phyloP scores from a whole-genome alignment of 2,329 filamentous ascomycete species.

The Ceratocystis albifundus region DNA sequence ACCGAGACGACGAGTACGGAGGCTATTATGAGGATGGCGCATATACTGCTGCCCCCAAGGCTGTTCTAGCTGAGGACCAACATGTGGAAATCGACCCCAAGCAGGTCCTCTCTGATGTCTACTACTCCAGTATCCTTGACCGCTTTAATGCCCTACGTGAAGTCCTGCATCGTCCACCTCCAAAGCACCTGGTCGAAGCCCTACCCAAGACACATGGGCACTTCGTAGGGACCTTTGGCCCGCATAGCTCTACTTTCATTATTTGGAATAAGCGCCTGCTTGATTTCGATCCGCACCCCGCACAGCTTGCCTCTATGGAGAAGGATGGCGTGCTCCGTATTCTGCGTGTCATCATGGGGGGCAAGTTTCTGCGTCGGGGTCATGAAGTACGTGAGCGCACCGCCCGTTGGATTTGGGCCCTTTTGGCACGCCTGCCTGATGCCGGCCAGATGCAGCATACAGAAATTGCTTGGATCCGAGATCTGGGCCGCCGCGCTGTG shows the following conservation, averaged over 20 bases:
- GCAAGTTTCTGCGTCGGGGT: slow-evolving; percentile 51
- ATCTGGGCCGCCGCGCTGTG: slow-evolving; percentile 66
- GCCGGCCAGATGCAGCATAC: slow-evolving; percentile 62
- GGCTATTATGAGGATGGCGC: slow-evolving; percentile 69
- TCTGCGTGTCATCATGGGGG: slow-evolving; percentile 53
- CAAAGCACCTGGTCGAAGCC: slow-evolving; percentile 39
- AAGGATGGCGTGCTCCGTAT: slow-evolving; percentile 55
- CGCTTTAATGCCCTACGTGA: slow-evolving; percentile 56
- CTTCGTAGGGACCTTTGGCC: slow-evolving; percentile 44
- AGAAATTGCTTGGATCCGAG: slow-evolving; percentile 64
- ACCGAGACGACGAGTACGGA: slow-evolving; percentile 31
- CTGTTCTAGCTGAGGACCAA: slow-evolving; percentile 27
- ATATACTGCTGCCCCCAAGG: slow-evolving; percentile 52
- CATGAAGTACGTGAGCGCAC: slow-evolving; percentile 51
- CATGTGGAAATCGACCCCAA: slow-evolving; percentile 29
- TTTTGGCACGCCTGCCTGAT: slow-evolving; percentile 64
- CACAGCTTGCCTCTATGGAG: slow-evolving; percentile 52
- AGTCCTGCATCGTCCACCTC: slow-evolving; percentile 46
- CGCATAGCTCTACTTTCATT: slow-evolving; percentile 38
- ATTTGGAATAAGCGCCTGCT: slow-evolving; percentile 44
- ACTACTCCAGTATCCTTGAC: slow-evolving; percentile 52
- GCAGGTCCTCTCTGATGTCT: slow-evolving; percentile 48
- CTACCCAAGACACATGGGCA: slow-evolving; percentile 45
- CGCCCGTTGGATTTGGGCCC: slow-evolving; percentile 75
- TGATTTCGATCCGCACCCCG: slow-evolving; percentile 45